Base-by-base conservation (phyloP, 768 basidiomycete genomes). In the Macrolepiota dolichaula region DNA sequence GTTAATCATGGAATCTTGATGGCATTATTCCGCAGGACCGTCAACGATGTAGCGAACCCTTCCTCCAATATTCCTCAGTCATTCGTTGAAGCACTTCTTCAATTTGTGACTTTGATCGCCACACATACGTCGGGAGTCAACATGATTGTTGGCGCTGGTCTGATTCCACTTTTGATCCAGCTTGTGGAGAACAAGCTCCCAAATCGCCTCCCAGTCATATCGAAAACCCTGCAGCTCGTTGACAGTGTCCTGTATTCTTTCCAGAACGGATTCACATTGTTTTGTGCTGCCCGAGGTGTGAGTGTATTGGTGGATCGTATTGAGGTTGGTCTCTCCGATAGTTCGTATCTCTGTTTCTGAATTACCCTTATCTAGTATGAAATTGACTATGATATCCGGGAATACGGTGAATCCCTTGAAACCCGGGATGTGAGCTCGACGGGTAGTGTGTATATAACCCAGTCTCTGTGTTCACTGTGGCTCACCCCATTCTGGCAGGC, bases 1-100 rank as follows among this genome's bases (percentile, higher is more conserved):
- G 94, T 98, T 57, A 97, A 94, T 68, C 97, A 98, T 69, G 97
- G 97, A 12, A 89, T 94, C 42, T 73, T 99, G 25, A 93, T 98
- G 88, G 88, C 90, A 29, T 78, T 95, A 37, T 81, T 98, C 57
- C 85, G 95, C 63, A 89, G 87, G 73, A 91, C 91, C 24, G 88
- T 93, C 17, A 71, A 80, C 17, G 89, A 94, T 62, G 85, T 94
- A 22, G 80, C 83, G 57, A 82, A 83, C 59, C 79, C 86, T 1
- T 81, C 86, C 24, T 90, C 86, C 35, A 84, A 74, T 24, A 73
- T 89, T 32, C 86, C 88, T 10, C 88, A 90, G 57, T 80, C 88
- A 1, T 91, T 92, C 64, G 81, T 91, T 36, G 97, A 99, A 56
- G 88, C 94, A 0, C 75, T 97, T 35, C 74, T 98, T 60, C 85